A percentile compares a stretch with the other conserved stretches of the same genome.
phyloP scores from a whole-genome alignment of 345 rosid species.

The Eucalyptus tenuipes region DNA sequence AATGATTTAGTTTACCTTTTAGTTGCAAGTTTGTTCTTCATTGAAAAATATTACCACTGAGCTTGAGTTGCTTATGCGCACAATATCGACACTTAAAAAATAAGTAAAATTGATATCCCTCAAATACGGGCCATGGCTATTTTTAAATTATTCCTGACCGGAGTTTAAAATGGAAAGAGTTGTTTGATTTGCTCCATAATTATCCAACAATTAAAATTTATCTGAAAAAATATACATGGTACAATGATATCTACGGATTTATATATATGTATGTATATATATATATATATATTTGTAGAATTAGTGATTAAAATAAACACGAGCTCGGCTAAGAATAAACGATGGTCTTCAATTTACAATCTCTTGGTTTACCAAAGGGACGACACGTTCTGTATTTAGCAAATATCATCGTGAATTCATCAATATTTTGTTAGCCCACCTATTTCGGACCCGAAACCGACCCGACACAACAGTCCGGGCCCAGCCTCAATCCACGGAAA shows the following conservation, averaged over 20 bases:
- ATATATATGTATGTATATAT: too few species aligned
- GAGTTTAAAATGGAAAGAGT: not conserved
- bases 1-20: not conserved
- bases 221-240: too few species aligned
- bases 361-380: not conserved
- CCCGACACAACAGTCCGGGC: not conserved
- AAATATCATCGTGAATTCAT: not conserved
- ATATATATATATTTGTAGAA: too few species aligned
- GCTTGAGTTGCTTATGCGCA: not conserved
- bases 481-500: not conserved
- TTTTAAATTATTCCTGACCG: too few species aligned
- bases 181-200: not conserved
- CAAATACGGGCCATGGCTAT: not conserved
- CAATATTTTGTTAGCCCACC: not conserved
- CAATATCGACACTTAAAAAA: not conserved
- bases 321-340: not conserved
- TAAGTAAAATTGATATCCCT: not conserved
- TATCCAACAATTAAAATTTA: not conserved
- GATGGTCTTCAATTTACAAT: not conserved
- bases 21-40: not conserved
- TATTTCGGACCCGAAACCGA: not conserved
- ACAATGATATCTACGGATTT: not conserved
- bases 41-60: not conserved
- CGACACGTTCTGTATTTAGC: not conserved
- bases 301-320: not conserved